Conservation (phyloP, 2,329 filamentous ascomycete species). For the Gremmenia infestans region DNA sequence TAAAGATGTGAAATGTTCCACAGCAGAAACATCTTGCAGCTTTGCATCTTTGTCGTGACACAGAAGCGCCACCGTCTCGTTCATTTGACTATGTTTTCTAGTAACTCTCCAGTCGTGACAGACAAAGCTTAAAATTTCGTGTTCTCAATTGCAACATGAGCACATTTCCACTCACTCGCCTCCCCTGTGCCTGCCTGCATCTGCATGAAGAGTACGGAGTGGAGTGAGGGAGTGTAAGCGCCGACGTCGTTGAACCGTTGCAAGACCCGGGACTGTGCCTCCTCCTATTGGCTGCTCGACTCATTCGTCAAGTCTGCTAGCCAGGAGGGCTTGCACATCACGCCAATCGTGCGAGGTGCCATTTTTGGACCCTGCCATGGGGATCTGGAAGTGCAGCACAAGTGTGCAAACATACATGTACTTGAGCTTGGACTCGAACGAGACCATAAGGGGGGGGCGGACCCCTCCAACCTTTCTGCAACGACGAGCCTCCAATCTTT, state of each 20-base stretch:
- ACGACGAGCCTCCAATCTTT: conserved; percentile 18
- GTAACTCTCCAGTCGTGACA: no score
- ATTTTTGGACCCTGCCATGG: conserved; percentile 19
- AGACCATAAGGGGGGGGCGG: conserved; percentile 18
- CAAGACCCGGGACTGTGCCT: background rate
- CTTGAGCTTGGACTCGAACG: conserved; percentile 3
- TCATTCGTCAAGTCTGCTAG: background rate
- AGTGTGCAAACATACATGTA: background rate
- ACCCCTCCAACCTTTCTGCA: conserved; percentile 16
- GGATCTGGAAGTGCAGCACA: conserved; percentile 4
- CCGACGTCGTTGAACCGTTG: conserved; percentile 3
- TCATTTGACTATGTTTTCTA: background rate
- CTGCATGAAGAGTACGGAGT: conserved; percentile 4
- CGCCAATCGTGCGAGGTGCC: conserved; percentile 15
- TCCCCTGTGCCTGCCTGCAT: background rate
- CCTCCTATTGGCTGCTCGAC: background rate
- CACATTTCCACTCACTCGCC: background rate
- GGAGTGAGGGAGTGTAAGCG: conserved; percentile 5
- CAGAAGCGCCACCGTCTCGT: background rate
- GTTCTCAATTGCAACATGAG: background rate
- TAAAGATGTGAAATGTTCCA: background rate
- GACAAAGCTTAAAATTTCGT: no score
- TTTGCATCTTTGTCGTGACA: no score
- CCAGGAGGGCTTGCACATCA: conserved; percentile 12
- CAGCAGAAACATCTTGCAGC: no score